Evolutionary conservation across 2,329 filamentous ascomycete species (phyloP).

Genomic region (Fusarium sp.): DNA sequence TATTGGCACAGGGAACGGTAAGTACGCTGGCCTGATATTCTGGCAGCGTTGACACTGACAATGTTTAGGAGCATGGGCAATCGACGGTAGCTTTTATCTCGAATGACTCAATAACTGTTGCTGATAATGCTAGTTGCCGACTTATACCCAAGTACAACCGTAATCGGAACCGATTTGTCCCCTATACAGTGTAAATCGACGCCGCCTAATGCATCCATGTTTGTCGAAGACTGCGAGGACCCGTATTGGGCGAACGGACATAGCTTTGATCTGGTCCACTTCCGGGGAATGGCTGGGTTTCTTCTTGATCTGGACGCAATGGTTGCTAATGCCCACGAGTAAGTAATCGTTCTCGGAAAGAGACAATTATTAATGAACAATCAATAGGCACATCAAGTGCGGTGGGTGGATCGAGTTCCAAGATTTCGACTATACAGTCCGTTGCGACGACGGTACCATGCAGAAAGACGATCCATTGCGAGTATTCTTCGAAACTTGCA

Average conservation of each 20-base stretch:
- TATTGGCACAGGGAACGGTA: conserved; percentile 64
- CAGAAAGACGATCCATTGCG: conserved; percentile 55
- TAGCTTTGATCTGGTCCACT: conserved; percentile 69
- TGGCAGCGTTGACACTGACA: conserved; percentile 17
- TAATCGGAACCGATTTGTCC: conserved; percentile 59
- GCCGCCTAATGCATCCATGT: conserved; percentile 71
- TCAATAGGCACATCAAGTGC: conserved; percentile 55
- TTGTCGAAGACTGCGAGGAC: conserved; percentile 72
- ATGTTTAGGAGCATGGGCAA: conserved; percentile 63
- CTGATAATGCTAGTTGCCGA: conserved; percentile 55
- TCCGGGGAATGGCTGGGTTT: conserved; percentile 62
- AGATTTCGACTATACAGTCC: conserved; percentile 58
- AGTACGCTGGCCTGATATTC: conserved; percentile 11
- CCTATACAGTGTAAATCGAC: conserved; percentile 64
- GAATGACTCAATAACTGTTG: not conserved
- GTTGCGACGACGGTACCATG: conserved; percentile 62
- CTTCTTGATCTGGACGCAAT: conserved; percentile 66
- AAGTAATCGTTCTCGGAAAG: conserved; percentile 18
- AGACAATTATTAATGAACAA: conserved; percentile 15
- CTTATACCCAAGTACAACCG: conserved; percentile 56
- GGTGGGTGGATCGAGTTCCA: conserved; percentile 68
- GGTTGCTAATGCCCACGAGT: conserved; percentile 57
- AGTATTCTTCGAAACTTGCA: conserved; percentile 52
- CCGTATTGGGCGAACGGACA: conserved; percentile 67
- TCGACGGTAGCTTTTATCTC: conserved; percentile 56